Percentiles rank a stretch among this genome's conserved stretches.
Conservation (phyloP, 768 basidiomycete genomes). For the Suillus alpinus region DNA sequence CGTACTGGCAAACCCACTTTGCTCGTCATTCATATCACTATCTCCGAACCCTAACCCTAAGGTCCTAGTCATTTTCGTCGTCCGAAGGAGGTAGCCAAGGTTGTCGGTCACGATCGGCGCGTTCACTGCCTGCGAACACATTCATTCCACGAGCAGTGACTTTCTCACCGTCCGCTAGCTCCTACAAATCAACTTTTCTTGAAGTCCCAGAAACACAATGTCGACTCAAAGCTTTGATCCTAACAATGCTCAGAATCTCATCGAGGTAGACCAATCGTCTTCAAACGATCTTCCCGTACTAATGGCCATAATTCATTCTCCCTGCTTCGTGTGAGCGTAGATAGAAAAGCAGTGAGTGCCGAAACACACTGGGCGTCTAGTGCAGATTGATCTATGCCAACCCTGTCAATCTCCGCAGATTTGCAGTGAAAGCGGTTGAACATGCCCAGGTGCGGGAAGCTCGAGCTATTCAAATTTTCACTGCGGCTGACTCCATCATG, state of each 20-base stretch:
- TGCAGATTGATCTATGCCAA: slow-evolving; percentile 10
- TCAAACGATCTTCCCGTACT: background rate
- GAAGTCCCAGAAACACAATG: slow-evolving; percentile 32
- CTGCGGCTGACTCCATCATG: slow-evolving; percentile 8
- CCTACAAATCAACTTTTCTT: background rate
- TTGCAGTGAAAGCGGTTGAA: slow-evolving; percentile 85
- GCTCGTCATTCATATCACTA: background rate
- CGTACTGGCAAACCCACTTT: background rate
- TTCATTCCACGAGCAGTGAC: slow-evolving; percentile 5
- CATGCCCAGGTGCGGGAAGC: slow-evolving; percentile 78
- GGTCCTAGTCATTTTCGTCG: background rate
- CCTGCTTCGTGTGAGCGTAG: slow-evolving; percentile 35
- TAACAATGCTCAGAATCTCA: slow-evolving; percentile 86
- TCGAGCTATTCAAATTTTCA: slow-evolving; percentile 1
- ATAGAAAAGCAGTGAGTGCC: slow-evolving; percentile 91
- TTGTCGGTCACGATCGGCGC: background rate
- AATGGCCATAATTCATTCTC: background rate
- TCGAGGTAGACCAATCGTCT: slow-evolving; percentile 59
- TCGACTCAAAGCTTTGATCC: slow-evolving; percentile 69
- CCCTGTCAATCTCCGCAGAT: slow-evolving; percentile 16
- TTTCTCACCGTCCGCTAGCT: background rate
- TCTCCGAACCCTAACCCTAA: slow-evolving; percentile 20
- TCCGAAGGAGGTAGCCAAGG: background rate
- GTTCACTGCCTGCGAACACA: background rate
- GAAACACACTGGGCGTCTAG: background rate